These are phyloP conservation scores for Mycotypha africana DNA, from an alignment of 371 early-diverging fungal genomes.

Conservation along the genomic window DNA sequence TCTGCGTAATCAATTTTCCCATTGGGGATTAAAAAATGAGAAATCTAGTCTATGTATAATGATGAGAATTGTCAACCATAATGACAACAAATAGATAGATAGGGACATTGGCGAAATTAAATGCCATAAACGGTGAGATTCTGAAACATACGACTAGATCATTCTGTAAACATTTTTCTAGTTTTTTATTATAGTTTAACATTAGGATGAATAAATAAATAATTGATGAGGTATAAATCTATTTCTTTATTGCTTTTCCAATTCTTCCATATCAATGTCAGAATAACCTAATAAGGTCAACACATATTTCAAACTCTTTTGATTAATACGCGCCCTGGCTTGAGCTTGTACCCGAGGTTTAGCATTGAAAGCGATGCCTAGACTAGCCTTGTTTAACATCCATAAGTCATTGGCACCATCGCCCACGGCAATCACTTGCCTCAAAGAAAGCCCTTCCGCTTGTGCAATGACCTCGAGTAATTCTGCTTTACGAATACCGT, in stretches of 20 bases:
- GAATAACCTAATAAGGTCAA: conserved; percentile 53
- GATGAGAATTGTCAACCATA: too few relatives aligned
- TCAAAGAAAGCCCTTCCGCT: conserved; percentile 75
- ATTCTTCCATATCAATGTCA: conserved; percentile 44
- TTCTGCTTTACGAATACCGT: conserved; percentile 91
- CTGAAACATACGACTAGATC: conserved; percentile 1
- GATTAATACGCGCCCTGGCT: conserved; percentile 81
- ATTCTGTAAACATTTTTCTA: neutral
- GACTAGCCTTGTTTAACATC: conserved; percentile 95
- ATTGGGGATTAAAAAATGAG: too few relatives aligned
- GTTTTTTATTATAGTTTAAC: neutral
- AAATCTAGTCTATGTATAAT: too few relatives aligned
- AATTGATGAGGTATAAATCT: too few relatives aligned
- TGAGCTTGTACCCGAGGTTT: conserved; percentile 93
- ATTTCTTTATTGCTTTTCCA: conserved; percentile 3
- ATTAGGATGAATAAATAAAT: too few relatives aligned
- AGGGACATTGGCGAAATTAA: conserved; percentile 8
- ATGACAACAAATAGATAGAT: too few relatives aligned
- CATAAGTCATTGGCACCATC: conserved; percentile 99
- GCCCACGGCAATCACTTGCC: conserved; percentile 97
- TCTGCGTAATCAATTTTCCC: too few relatives aligned
- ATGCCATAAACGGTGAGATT: conserved; percentile 8
- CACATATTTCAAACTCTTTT: conserved; percentile 79
- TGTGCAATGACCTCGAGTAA: conserved; percentile 92
- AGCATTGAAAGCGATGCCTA: conserved; percentile 99